Evolutionary conservation across 257 asterid species (phyloP), one percentile per base, ranked within the genome.

Genomic region (Solanum etuberosum): DNA sequence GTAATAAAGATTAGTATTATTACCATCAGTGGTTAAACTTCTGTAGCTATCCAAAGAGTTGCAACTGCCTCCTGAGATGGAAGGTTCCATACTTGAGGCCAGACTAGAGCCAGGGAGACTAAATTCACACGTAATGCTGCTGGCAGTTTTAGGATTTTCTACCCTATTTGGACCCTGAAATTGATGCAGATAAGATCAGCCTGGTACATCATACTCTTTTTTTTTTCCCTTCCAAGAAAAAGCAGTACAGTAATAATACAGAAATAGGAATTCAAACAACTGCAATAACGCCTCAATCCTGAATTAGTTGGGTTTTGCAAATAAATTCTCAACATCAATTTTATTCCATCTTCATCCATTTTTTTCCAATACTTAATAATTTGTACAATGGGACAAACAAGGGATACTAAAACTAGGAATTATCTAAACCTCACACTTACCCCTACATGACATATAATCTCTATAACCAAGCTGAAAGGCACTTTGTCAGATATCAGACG

Each of bases 21-120:
- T 92, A 97, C 99, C 98, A 76, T 91, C 93, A 70, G 86, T 87
- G 82, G 87, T 85, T 86, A 90, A 89, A 87, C 91, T 92, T 90
- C 88, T 90, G 88, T 88, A 91, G 87, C 91, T 90, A 73, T 93
- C 95, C 61, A 90, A 88, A 46, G 98, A 91, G 89, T 87, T 92
- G 88, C 91, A 92, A 89, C 96, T 93, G 83, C 90, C 90, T 40
- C 91, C 98, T 29, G 96, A 95, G 76, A 89, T 87, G 68, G 96
- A 91, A 89, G 96, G 96, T 86, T 90, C 91, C 83, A 72, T 90
- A 88, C 91, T 92, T 57, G 98, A 86, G 77, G 88, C 90, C 85
- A 92, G 91, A 81, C 89, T 86, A 74, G 91, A 87, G 86, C 92
- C 91, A n/a, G 71, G 91, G 37, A 86, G 86, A 88, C 86, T 87